Percentiles rank a stretch among this genome's conserved stretches.
phyloP scores from a whole-genome alignment of 257 asterid genomes.

The Primulina eburnea region DNA sequence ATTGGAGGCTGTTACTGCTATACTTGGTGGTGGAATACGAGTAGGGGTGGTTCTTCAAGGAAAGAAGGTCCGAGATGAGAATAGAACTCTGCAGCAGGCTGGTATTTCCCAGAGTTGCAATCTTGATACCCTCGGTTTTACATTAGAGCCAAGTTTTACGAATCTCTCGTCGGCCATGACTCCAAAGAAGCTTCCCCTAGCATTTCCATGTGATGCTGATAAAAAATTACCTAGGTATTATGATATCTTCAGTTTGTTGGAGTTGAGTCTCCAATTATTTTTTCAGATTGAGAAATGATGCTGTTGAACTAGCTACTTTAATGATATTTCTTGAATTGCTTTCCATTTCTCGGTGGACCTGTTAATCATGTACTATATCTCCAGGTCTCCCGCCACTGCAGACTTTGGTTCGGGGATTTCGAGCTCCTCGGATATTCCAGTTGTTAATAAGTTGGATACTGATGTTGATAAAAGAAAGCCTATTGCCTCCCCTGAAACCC shows the following conservation, averaged over 20 bases:
- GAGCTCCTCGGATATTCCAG: conserved; percentile 39
- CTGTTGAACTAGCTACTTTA: neutral
- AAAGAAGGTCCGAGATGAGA: conserved; percentile 71
- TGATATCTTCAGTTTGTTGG: neutral
- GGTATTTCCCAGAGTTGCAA: conserved; percentile 57
- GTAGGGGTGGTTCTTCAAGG: conserved; percentile 77
- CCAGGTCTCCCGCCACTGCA: conserved; percentile 60
- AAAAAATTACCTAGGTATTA: conserved; percentile 39
- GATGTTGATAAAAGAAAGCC: conserved; percentile 30
- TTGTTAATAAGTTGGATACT: conserved; percentile 37
- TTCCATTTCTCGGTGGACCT: neutral
- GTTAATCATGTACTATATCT: conserved; percentile 9
- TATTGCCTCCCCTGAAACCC: conserved; percentile 36
- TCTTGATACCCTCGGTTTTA: conserved; percentile 66
- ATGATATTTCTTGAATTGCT: neutral
- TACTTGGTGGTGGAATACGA: conserved; percentile 62
- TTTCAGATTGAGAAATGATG: neutral
- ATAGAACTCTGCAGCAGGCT: conserved; percentile 66
- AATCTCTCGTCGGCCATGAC: conserved; percentile 35
- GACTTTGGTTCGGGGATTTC: conserved; percentile 51
- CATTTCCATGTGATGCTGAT: conserved; percentile 35
- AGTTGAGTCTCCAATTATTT: neutral
- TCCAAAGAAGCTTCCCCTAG: conserved; percentile 29
- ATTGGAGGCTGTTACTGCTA: conserved; percentile 65
- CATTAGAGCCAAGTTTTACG: conserved; percentile 51